These are phyloP conservation scores for Blastocystis hominis DNA, from an alignment of 352 stramenopile genomes.

Conservation along the genomic window DNA sequence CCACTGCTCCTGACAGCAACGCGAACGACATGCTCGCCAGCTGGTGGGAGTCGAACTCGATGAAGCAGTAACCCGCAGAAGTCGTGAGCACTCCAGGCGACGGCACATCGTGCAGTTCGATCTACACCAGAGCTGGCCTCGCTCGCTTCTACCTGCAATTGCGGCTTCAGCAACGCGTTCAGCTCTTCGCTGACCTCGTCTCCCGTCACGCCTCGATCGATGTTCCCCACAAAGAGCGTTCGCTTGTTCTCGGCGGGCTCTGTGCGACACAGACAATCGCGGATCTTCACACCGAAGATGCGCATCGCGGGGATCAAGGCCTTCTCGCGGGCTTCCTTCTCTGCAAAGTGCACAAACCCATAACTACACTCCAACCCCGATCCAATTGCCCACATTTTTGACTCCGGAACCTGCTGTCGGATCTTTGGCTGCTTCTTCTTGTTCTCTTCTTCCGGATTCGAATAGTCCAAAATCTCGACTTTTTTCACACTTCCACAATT, in stretches of 20 bases:
- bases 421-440: conserved; percentile 23
- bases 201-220: conserved; percentile 32
- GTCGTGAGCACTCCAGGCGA: conserved; percentile 27
- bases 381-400: not conserved
- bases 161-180: conserved; percentile 43
- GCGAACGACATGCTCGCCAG: conserved; percentile 43
- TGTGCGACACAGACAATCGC: conserved; percentile 43
- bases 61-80: conserved; percentile 47
- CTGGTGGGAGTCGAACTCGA: conserved; percentile 55
- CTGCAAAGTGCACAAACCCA: conserved; percentile 51
- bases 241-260: conserved; percentile 57
- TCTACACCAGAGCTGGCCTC: not conserved
- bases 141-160: not conserved
- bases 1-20: conserved; percentile 40
- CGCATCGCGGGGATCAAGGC: conserved; percentile 52
- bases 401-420: conserved; percentile 2
- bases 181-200: conserved; percentile 34
- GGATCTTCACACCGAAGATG: conserved; percentile 54
- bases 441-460: not conserved
- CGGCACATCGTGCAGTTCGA: conserved; percentile 28
- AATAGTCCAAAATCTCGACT: conserved; percentile 57
- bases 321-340: conserved; percentile 9
- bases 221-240: conserved; percentile 54
- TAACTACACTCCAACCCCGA: not conserved
- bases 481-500: conserved; percentile 53